Conservation (phyloP, 139 green algal species). For the Chlamydomonas schloesseri region DNA sequence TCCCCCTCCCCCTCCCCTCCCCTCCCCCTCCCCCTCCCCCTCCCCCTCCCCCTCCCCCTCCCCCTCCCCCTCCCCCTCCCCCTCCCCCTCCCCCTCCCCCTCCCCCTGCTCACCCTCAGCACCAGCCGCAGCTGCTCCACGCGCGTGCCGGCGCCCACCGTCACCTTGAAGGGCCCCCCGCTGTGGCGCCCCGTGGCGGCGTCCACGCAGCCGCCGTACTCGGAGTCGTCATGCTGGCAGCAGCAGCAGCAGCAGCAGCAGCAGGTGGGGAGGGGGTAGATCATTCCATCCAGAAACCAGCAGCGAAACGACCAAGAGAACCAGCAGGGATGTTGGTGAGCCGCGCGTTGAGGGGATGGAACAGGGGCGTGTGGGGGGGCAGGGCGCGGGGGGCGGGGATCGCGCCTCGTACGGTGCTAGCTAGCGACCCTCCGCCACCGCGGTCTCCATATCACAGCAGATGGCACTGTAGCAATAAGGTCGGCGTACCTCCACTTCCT, state of each 20-base stretch:
- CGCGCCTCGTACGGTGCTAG: too few relatives aligned
- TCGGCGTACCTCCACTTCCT: too few relatives aligned
- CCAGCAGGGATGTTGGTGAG: background rate
- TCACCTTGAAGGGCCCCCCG: slow-evolving; percentile 87
- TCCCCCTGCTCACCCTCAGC: slow-evolving; percentile 85
- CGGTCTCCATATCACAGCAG: too few relatives aligned
- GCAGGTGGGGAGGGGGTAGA: too few relatives aligned
- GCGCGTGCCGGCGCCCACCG: slow-evolving; percentile 77
- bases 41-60: too few relatives aligned
- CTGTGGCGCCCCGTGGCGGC: slow-evolving; percentile 67
- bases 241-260: too few relatives aligned
- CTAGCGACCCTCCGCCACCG: too few relatives aligned
- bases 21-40: slow-evolving; percentile 13
- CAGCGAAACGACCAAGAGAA: too few relatives aligned
- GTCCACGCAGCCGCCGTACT: slow-evolving; percentile 83
- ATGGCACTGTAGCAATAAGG: too few relatives aligned
- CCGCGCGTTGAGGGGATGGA: background rate
- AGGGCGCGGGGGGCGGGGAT: background rate
- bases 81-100: too few relatives aligned
- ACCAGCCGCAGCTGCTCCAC: slow-evolving; percentile 84
- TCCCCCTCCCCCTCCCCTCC: background rate
- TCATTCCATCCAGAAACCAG: too few relatives aligned
- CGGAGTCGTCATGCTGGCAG: slow-evolving; percentile 77
- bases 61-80: too few relatives aligned
- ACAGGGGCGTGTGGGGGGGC: background rate